Percentiles rank a stretch among this genome's conserved stretches.
Conservation (phyloP, 2,329 filamentous ascomycete genomes). For the Scedosporium apiospermum region DNA sequence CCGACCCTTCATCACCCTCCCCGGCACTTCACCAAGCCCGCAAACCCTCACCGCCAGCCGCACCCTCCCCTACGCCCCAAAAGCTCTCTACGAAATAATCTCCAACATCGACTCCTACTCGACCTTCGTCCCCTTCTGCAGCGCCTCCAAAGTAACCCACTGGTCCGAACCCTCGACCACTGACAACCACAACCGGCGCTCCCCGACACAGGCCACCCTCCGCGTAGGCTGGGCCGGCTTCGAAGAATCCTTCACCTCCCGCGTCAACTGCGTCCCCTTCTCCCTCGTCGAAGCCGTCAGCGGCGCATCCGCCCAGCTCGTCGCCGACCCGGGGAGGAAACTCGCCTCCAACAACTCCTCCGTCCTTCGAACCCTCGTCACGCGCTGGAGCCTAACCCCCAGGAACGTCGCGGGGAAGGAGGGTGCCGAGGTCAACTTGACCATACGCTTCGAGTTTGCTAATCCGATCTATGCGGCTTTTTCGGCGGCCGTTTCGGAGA, state of each 20-base stretch:
- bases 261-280: constrained; percentile 67
- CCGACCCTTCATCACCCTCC: constrained; percentile 31
- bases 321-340: constrained; percentile 16
- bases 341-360: constrained; percentile 20
- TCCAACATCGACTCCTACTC: constrained; percentile 80
- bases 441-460: constrained; percentile 73
- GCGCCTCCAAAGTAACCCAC: constrained; percentile 63
- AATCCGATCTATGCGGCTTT: constrained; percentile 83
- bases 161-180: constrained; percentile 32
- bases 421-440: constrained; percentile 62
- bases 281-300: constrained; percentile 68
- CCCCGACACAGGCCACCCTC: constrained; percentile 68
- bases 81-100: constrained; percentile 72
- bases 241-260: constrained; percentile 73
- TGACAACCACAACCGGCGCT: constrained; percentile 22
- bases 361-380: constrained; percentile 60
- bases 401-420: constrained; percentile 8
- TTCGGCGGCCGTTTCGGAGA: constrained; percentile 71
- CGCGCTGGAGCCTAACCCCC: constrained; percentile 56
- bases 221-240: constrained; percentile 79
- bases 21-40: constrained; percentile 18
- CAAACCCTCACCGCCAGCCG: constrained; percentile 66
- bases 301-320: constrained; percentile 42
- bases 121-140: constrained; percentile 87
- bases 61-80: constrained; percentile 63